Evolutionary conservation across 495 filamentous ascomycete species (phyloP).

Genomic region (Clavariopsis aquatica): DNA sequence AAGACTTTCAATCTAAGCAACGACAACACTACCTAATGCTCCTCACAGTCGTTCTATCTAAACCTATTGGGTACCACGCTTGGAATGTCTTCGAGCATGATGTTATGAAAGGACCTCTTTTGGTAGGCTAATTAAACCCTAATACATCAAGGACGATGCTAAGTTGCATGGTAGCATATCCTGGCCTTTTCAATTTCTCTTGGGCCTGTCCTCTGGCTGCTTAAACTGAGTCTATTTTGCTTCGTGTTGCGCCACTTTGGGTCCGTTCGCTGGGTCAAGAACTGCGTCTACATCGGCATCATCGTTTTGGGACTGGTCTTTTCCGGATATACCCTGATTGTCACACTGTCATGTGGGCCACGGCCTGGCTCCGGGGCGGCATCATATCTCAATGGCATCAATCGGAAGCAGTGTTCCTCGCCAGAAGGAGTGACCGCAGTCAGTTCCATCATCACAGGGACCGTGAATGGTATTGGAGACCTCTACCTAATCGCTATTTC

Average conservation of each 20-base stretch:
- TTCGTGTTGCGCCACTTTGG: slow-evolving; percentile 17
- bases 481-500: slow-evolving; percentile 15
- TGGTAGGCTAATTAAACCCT: not conserved
- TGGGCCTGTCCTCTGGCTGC: slow-evolving; percentile 25
- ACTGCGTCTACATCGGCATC: slow-evolving; percentile 24
- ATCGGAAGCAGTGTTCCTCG: slow-evolving; percentile 14
- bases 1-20: not conserved
- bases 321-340: slow-evolving; percentile 19
- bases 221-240: slow-evolving; percentile 24
- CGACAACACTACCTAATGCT: not conserved
- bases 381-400: slow-evolving; percentile 21
- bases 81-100: slow-evolving; percentile 15
- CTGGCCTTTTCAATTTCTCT: slow-evolving; percentile 15
- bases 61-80: slow-evolving; percentile 20
- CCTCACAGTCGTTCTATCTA: slow-evolving; percentile 10
- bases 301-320: slow-evolving; percentile 19
- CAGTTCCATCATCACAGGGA: slow-evolving; percentile 5
- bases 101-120: slow-evolving; percentile 9
- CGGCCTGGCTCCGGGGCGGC: slow-evolving; percentile 9
- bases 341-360: slow-evolving; percentile 28
- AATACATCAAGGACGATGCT: not conserved
- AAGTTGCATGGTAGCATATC: slow-evolving; percentile 10
- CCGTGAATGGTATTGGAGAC: slow-evolving; percentile 19
- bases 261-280: slow-evolving; percentile 22
- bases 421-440: slow-evolving; percentile 18